Evolutionary conservation across 495 filamentous ascomycete species (phyloP).

Genomic region (Hypoxylon fragiforme): DNA sequence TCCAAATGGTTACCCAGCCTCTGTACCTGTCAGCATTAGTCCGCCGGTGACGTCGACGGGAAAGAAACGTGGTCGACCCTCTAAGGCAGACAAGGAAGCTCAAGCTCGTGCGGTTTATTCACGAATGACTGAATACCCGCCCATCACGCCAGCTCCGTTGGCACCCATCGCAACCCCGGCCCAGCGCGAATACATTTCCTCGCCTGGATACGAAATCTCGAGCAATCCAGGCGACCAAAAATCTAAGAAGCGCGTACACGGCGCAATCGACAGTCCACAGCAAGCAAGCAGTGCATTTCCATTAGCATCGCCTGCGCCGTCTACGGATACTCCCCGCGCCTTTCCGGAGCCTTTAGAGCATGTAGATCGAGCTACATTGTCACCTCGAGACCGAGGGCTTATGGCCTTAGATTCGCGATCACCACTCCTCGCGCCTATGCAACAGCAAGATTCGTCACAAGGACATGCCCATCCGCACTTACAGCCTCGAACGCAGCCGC

Average conservation of each 20-base stretch:
- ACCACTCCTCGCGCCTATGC: constrained; percentile 28
- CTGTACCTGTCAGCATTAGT: constrained; percentile 28
- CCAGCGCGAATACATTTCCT: constrained; percentile 36
- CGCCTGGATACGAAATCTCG: constrained; percentile 39
- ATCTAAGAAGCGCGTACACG: constrained; percentile 28
- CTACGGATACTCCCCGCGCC: constrained; percentile 36
- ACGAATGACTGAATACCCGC: constrained; percentile 40
- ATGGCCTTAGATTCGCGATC: constrained; percentile 34
- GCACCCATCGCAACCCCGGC: constrained; percentile 30
- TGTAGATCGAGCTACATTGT: constrained; percentile 35
- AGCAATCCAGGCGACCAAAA: constrained; percentile 29
- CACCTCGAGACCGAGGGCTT: constrained; percentile 31
- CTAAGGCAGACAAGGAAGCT: constrained; percentile 43
- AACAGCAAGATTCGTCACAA: constrained; percentile 31
- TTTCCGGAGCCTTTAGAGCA: constrained; percentile 37
- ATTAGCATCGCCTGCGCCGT: constrained; percentile 32
- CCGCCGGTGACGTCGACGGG: constrained; percentile 35
- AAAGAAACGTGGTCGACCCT: constrained; percentile 41
- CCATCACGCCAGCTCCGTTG: constrained; percentile 45
- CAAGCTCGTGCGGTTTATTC: constrained; percentile 37
- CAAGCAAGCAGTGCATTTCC: constrained; percentile 30
- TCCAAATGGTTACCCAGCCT: constrained; percentile 42
- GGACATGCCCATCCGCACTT: constrained; percentile 27
- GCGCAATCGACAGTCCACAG: constrained; percentile 34
- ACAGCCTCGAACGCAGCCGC: constrained; percentile 35